These are phyloP conservation scores for Umbellularia californica DNA, from an alignment of 164 flowering plant species.

Conservation along the genomic window DNA sequence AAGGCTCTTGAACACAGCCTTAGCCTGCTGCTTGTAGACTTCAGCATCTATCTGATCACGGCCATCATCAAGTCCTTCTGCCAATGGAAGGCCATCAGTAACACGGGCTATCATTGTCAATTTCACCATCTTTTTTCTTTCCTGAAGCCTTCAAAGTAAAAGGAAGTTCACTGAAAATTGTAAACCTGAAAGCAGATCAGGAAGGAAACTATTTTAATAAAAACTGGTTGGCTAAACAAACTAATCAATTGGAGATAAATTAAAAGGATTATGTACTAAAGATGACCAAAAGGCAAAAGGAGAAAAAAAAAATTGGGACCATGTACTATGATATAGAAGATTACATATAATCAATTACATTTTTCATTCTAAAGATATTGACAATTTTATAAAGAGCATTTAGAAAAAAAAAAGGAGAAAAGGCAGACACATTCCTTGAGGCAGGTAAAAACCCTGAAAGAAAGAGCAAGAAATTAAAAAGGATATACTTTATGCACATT, in stretches of 20 bases:
- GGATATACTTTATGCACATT: too few species aligned
- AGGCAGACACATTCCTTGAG: too few species aligned
- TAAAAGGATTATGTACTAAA: too few species aligned
- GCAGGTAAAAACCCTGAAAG: too few species aligned
- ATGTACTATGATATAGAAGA: too few species aligned
- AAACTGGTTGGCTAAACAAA: neutral
- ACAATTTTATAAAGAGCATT: neutral
- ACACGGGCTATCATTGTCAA: conserved; percentile 78
- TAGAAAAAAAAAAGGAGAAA: too few species aligned
- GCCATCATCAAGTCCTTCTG: conserved; percentile 69
- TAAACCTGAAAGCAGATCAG: neutral
- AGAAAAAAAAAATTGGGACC: too few species aligned
- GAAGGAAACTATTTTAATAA: neutral
- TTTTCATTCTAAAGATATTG: too few species aligned
- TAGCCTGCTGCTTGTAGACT: conserved; percentile 76
- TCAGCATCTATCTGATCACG: conserved; percentile 68
- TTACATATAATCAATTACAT: too few species aligned
- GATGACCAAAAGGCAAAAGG: neutral
- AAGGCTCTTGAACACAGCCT: conserved; percentile 74
- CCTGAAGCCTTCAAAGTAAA: too few species aligned
- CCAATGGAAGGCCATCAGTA: conserved; percentile 74
- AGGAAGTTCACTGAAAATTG: neutral
- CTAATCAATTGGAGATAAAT: neutral
- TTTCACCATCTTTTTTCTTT: conserved; percentile 48
- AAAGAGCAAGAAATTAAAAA: too few species aligned